Evolutionary conservation across 176 grass and related monocot species (phyloP).

Genomic region (Bothriochloa decipiens): DNA sequence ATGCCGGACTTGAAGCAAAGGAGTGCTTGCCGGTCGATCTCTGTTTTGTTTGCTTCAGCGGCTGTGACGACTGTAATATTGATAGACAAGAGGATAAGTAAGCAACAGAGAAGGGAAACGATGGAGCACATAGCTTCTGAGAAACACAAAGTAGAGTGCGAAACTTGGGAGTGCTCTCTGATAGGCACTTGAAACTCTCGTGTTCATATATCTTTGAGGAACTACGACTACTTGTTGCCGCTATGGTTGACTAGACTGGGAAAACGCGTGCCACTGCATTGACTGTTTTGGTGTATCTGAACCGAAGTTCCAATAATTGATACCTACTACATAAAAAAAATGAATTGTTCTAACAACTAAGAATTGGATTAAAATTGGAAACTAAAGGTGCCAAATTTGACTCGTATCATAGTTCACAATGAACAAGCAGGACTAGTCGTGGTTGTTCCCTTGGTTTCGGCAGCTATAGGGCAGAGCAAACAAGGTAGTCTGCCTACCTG

Average conservation of each 20-base stretch:
- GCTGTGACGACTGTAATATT: background rate
- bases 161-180: background rate
- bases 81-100: background rate
- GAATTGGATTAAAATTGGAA: background rate
- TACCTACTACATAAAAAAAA: too few species aligned
- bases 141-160: too few species aligned
- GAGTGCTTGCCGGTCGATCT: slow-evolving; percentile 30
- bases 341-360: too few species aligned
- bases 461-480: too few species aligned
- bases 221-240: too few species aligned
- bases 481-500: background rate
- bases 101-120: background rate
- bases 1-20: slow-evolving; percentile 51
- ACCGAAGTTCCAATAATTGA: too few species aligned
- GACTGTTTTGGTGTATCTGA: too few species aligned
- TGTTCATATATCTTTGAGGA: too few species aligned
- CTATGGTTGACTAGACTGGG: too few species aligned
- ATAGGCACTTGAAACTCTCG: background rate
- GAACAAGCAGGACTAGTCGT: background rate
- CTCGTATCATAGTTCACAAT: background rate
- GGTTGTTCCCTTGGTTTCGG: too few species aligned
- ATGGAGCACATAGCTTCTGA: background rate
- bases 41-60: background rate
- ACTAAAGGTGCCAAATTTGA: background rate
- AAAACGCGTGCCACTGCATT: too few species aligned